Base-by-base conservation (phyloP, 208 protist genomes). In the Sergeia podlipaevii region DNA sequence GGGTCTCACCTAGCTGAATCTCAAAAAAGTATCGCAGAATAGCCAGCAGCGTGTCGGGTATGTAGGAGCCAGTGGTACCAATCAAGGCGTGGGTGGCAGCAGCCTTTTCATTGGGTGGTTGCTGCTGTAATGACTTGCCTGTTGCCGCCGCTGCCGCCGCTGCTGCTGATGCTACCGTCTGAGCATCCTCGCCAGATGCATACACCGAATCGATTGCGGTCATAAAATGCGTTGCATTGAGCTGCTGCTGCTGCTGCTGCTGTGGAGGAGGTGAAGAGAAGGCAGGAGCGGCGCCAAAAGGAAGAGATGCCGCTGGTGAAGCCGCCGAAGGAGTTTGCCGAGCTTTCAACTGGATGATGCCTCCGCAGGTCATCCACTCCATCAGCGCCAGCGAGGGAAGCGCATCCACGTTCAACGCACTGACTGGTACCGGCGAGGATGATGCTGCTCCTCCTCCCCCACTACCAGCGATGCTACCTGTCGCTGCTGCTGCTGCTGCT, bases 291-390 rank as follows among this genome's bases (percentile, higher is more conserved):
- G 68, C 68, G 20, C 62, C 32, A 1, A 59, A 60, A 6, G 68
- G 61, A 21, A 70, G 63, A 30, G 46, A 23, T 24, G 28, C 54
- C 41, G 48, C 36, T 27, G 60, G 50, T n/a, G 49, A 50, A 3
- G 46, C 34, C 33, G 50, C 28, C 20, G 46, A 29, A 27, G 59
- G 33, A 24, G 55, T 37, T 37, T 50, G 43, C 36, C 44, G 42
- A 24, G 44, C 34, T 23, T 50, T 51, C 18, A 45, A 26, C 57
- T 33, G 24, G 13, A 58, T 26, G 11, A 59, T 30, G 23, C 64
- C 52, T 24, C 60, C 56, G 68, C 67, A 70, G 37, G 78, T 85
- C 30, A 93, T 58, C 85, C 85, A 89, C 71, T 93, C 77, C 33
- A 93, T 36, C 39, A 87, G 59, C 6, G 70, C 63, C 26, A 93